Evolutionary conservation across 495 filamentous ascomycete species (phyloP).

Genomic region (Annulohypoxylon bovei): DNA sequence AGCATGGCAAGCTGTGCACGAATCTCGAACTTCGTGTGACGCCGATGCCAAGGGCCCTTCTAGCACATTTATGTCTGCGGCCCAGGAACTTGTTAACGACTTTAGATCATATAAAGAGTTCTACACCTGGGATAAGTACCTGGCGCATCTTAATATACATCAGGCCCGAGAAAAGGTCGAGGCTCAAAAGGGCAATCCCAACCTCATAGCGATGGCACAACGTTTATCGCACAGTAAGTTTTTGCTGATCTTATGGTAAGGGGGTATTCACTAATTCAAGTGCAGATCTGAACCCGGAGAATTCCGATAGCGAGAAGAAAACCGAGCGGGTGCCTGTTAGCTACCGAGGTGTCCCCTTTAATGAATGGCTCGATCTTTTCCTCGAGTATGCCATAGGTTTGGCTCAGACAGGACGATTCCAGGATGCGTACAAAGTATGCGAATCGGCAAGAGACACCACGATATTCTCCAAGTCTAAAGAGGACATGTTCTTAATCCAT

Average conservation of each 20-base stretch:
- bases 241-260: neutral
- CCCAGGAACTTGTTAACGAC: conserved; percentile 77
- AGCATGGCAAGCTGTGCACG: conserved; percentile 40
- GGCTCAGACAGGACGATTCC: conserved; percentile 63
- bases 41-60: conserved; percentile 27
- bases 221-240: conserved; percentile 63
- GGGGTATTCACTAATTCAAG: conserved; percentile 25
- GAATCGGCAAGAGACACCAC: conserved; percentile 77
- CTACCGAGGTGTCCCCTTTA: conserved; percentile 82
- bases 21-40: conserved; percentile 13
- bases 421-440: conserved; percentile 80
- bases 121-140: conserved; percentile 77
- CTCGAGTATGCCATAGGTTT: conserved; percentile 81
- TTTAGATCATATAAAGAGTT: conserved; percentile 81
- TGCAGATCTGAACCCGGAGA: conserved; percentile 37
- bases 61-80: conserved; percentile 68
- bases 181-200: conserved; percentile 62
- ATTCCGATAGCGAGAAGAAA: conserved; percentile 29
- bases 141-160: conserved; percentile 73
- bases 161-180: conserved; percentile 57
- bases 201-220: conserved; percentile 76
- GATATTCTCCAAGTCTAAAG: conserved; percentile 76
- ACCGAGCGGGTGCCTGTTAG: conserved; percentile 38
- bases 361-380: conserved; percentile 90
- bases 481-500: conserved; percentile 76